phyloP scores from a whole-genome alignment of 2,329 filamentous ascomycete species.

The Emmonsia crescens region DNA sequence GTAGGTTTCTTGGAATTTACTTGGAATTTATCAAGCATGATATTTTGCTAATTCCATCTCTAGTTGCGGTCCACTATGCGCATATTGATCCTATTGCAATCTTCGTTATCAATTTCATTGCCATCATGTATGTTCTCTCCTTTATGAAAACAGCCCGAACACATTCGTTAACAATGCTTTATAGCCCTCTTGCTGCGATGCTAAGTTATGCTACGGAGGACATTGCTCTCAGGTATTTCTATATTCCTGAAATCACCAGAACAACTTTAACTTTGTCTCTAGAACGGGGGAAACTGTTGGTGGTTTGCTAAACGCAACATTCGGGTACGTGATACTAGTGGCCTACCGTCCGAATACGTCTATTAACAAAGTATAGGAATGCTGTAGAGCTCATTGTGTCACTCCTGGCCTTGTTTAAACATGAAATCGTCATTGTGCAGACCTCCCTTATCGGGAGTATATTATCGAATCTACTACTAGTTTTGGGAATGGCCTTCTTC shows the following conservation, averaged over 20 bases:
- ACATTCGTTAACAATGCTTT: neutral
- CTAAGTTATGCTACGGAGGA: slow-evolving; percentile 85
- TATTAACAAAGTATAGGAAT: slow-evolving; percentile 42
- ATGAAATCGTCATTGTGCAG: slow-evolving; percentile 75
- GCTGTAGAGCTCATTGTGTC: slow-evolving; percentile 84
- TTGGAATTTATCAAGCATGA: neutral
- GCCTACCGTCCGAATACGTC: neutral
- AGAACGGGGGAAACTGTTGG: slow-evolving; percentile 72
- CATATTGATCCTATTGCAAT: slow-evolving; percentile 50
- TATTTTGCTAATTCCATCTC: neutral
- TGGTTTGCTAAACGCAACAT: slow-evolving; percentile 79
- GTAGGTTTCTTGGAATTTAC: slow-evolving; percentile 15
- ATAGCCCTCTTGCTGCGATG: slow-evolving; percentile 64
- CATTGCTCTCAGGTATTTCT: slow-evolving; percentile 48
- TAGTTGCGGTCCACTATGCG: slow-evolving; percentile 57
- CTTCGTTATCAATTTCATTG: slow-evolving; percentile 87
- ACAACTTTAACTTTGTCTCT: slow-evolving; percentile 16
- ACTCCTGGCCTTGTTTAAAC: slow-evolving; percentile 65
- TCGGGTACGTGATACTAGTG: slow-evolving; percentile 42
- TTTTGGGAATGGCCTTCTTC: slow-evolving; percentile 89
- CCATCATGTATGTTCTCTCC: slow-evolving; percentile 52
- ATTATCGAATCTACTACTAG: slow-evolving; percentile 77
- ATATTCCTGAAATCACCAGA: neutral
- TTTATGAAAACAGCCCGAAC: neutral
- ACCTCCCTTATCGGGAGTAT: slow-evolving; percentile 88